Conservation (phyloP, 345 rosid genomes). For the Luvunga scandens region DNA sequence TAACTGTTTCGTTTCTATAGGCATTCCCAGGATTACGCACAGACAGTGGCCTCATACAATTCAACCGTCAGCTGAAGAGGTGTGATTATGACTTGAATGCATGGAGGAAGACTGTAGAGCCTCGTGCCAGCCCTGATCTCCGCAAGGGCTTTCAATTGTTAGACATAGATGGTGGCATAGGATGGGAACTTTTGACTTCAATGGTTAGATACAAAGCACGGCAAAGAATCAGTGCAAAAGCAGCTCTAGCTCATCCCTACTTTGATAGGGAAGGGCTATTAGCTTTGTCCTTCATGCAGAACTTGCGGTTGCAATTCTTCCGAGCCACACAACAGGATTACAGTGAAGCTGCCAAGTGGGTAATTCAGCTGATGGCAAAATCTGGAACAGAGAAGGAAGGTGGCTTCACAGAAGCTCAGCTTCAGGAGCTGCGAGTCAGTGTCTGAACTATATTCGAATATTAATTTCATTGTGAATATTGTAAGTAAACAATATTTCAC, state of each 20-base stretch:
- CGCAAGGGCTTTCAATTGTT: constrained; percentile 71
- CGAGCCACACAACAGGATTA: constrained; percentile 93
- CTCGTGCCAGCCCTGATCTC: constrained; percentile 78
- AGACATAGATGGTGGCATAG: constrained; percentile 81
- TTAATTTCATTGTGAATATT: background rate
- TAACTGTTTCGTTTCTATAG: constrained; percentile 29
- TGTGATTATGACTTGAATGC: constrained; percentile 80
- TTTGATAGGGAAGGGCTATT: constrained; percentile 74
- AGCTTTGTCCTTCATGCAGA: constrained; percentile 84
- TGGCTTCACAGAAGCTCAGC: constrained; percentile 95
- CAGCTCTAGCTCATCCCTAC: constrained; percentile 87
- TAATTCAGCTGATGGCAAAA: constrained; percentile 78
- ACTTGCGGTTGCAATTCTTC: constrained; percentile 62
- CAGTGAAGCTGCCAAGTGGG: constrained; percentile 76
- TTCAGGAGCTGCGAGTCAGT: constrained; percentile 74
- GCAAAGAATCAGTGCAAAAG: constrained; percentile 82
- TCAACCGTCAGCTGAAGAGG: constrained; percentile 90
- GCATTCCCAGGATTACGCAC: constrained; percentile 83
- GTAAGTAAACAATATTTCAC: background rate
- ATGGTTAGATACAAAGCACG: constrained; percentile 93
- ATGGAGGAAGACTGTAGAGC: constrained; percentile 80
- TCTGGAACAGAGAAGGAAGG: constrained; percentile 91
- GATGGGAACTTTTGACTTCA: constrained; percentile 94
- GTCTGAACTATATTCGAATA: constrained; percentile 3
- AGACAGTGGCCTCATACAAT: constrained; percentile 82